Evolutionary conservation across 768 basidiomycete genomes (phyloP), one percentile per base, ranked within the genome.

Genomic region (Rossbeevera mucosa): DNA sequence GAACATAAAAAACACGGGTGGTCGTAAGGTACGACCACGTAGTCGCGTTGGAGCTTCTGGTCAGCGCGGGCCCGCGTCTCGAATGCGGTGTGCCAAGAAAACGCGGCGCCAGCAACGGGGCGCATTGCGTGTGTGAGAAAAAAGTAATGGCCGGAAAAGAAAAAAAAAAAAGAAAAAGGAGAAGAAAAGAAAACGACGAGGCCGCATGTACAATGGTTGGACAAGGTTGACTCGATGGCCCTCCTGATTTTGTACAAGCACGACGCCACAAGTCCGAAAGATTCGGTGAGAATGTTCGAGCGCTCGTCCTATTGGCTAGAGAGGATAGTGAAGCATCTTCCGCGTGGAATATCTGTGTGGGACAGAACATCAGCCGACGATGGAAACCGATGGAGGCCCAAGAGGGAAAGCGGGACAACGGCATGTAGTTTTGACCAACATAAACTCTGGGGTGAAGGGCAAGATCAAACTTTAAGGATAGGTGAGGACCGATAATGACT

Each of bases 221-320:
- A 51, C 47, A 33, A 47, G 36, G 42, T 31, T 29, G 50, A 38
- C 18, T 25, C 5, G 50, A 41, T 21, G 28, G 40, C 4, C 7
- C 36, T 20, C 7, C 29, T 24, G 13, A 3, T 55, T 44, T 48
- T 42, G 47, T 40, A 30, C 21, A 41, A 21, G 52, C 46, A 24
- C 24, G 26, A 51, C 59, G 59, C 55, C 59, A 61, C 59, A 59
- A 38, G 18, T 45, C 58, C 25, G 48, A 52, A 48, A 9, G 21
- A 46, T 44, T 47, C 26, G 25, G 28, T 14, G 46, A 40, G 25
- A 29, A 38, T 18, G 30, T 22, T 24, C 44, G 14, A 38, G 8
- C 12, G 38, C 11, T 55, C 16, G 25, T 28, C 52, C 29, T 25
- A 26, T 46, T 29, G 22, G 26, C 26, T 16, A 29, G 26, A 42